Evolutionary conservation across 2,329 filamentous ascomycete genomes (phyloP), one percentile per base, ranked within the genome.

Genomic region (Paraconiothyrium sp.): DNA sequence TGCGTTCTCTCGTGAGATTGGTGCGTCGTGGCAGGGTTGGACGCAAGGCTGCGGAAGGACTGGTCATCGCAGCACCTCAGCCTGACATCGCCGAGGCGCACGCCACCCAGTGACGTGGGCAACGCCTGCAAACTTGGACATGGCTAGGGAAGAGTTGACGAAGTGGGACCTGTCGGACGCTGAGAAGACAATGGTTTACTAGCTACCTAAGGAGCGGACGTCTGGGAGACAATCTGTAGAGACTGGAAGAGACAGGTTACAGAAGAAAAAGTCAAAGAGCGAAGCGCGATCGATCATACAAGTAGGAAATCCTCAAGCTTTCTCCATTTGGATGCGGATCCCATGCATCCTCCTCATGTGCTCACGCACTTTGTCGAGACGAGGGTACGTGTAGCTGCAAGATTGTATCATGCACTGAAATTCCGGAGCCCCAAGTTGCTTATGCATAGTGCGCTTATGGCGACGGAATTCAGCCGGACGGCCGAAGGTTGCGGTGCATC

Each of bases 301-400:
- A 39, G 10, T 1, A 10, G 22, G 30, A 20, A 2, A 27, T 4
- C 22, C 7, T 52, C 27, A 41, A 9, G 3, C 4, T 22, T 41
- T 52, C 3, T 41, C 7, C 4, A 52, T 51, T n/a, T 56, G 37
- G n/a, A 60, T n/a, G 13, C 30, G 27, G 1, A 57, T 30, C 8
- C 54, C 59, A 50, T 61, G 59, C 54, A 58, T 50, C 43, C 48
- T 61, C 43, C 43, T 41, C 59, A 61, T 58, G 39, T 61, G 59
- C 9, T 47, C 46, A 11, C 43, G 49, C 11, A 61, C 59, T 37
- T 61, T 61, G 49, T 61, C 59, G 2, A 50, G 7, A 32, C 59
- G 48, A 24, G 54, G 49, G 55, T 61, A 61, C 20, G 30, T 27
- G 43, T 61, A 61, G 11, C 43, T 35, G 55, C 59, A 61, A 20